These are phyloP conservation scores for Gnomoniopsis smithogilvyi DNA, from an alignment of 2,329 filamentous ascomycete species.

Conservation along the genomic window DNA sequence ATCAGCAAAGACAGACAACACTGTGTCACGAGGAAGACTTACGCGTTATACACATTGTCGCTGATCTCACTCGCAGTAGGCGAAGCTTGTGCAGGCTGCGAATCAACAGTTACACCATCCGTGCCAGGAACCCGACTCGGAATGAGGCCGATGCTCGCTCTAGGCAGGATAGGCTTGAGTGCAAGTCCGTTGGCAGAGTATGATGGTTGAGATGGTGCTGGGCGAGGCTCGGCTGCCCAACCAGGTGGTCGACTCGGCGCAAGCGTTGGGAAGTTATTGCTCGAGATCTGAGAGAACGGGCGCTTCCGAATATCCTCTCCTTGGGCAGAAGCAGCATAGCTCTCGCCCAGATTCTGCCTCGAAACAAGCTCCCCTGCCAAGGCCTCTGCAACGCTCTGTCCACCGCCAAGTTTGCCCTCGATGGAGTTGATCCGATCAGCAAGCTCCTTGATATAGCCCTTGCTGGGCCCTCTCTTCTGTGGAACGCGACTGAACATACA, in stretches of 20 bases:
- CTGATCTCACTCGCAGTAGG: conserved; percentile 35
- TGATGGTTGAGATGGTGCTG: conserved; percentile 36
- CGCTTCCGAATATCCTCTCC: conserved; percentile 41
- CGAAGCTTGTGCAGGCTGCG: neutral
- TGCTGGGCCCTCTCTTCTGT: conserved; percentile 85
- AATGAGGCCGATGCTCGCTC: conserved; percentile 16
- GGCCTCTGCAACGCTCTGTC: conserved; percentile 42
- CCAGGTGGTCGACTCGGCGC: conserved; percentile 38
- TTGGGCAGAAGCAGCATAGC: conserved; percentile 48
- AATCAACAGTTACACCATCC: conserved; percentile 4
- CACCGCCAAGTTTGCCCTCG: conserved; percentile 70
- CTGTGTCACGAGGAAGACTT: conserved; percentile 20
- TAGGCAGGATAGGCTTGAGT: conserved; percentile 41
- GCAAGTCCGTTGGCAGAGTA: conserved; percentile 42
- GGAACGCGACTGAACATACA: conserved; percentile 86
- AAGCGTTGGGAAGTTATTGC: conserved; percentile 38
- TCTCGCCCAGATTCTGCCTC: conserved; percentile 42
- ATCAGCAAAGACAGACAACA: neutral
- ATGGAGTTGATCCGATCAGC: conserved; percentile 80
- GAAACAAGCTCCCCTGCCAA: conserved; percentile 36
- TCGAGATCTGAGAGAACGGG: conserved; percentile 46
- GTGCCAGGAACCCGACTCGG: neutral
- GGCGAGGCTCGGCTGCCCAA: conserved; percentile 47
- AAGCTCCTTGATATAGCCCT: conserved; percentile 92
- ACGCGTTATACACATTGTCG: conserved; percentile 45